These are phyloP conservation scores for Draba incana DNA, from an alignment of 345 rosid genomes.

Conservation along the genomic window DNA sequence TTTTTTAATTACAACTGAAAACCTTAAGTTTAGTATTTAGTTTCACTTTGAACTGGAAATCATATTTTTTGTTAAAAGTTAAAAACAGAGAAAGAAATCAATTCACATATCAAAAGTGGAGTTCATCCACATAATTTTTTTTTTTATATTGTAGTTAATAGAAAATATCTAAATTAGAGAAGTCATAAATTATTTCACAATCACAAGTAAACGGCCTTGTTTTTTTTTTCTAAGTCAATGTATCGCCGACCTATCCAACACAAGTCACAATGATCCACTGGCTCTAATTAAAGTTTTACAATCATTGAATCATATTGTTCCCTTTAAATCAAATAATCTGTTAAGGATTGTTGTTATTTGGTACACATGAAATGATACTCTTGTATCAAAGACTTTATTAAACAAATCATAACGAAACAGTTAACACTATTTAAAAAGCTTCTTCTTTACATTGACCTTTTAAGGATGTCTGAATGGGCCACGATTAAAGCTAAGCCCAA, in stretches of 20 bases:
- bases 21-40: too few species aligned
- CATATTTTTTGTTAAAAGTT: too few species aligned
- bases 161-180: too few species aligned
- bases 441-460: slow-evolving; percentile 15
- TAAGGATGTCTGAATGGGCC: slow-evolving; percentile 23
- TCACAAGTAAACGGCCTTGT: slow-evolving; percentile 31
- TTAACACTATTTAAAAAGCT: neutral
- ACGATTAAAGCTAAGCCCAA: slow-evolving; percentile 11
- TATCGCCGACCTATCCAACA: slow-evolving; percentile 28
- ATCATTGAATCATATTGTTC: slow-evolving; percentile 29
- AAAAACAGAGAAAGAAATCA: too few species aligned
- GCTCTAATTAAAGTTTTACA: slow-evolving; percentile 1
- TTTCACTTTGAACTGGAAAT: too few species aligned
- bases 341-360: slow-evolving; percentile 7
- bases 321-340: slow-evolving; percentile 4
- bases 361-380: slow-evolving; percentile 40
- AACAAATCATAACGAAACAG: neutral
- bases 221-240: slow-evolving; percentile 23
- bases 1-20: too few species aligned
- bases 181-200: neutral
- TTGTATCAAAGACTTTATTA: slow-evolving; percentile 4
- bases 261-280: slow-evolving; percentile 24
- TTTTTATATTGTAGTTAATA: too few species aligned
- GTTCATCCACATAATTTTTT: too few species aligned
- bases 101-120: too few species aligned